Evolutionary conservation across 2,329 filamentous ascomycete genomes (phyloP), one percentile per base, ranked within the genome.

Genomic region (Fusarium subglutinans): DNA sequence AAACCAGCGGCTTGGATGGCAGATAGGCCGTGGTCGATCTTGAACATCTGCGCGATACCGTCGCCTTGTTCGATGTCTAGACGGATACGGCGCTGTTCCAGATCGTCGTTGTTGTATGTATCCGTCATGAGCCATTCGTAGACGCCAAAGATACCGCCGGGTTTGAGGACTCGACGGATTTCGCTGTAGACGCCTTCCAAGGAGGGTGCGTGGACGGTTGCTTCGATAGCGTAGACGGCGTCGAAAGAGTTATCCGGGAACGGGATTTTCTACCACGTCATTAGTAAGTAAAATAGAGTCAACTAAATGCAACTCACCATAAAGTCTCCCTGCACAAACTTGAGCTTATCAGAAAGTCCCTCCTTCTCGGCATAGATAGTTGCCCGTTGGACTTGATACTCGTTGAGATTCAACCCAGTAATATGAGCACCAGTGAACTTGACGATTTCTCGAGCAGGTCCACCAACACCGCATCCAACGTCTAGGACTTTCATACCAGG

Each of bases 111-210:
- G 86, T 98, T 93, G 84, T 98, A 99, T 22, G 91, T 86, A 69
- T 98, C 95, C 11, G 95, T 98, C 96, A 99, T 98, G 80, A 98
- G 88, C 96, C 96, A 98, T 84, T 99, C 96, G 85, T 98, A 99
- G 50, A 98, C 96, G 80, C 96, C 96, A 78, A 98, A 99, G 53
- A 94, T 87, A 82, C 96, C 96, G 64, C 96, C 96, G 26, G 96
- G 96, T 89, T 98, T 99, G 73, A 99, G 88, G n/a, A 98, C 95
- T 43, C 94, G 93, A 89, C 92, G 95, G 79, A 98, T 98, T 83
- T 98, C 93, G 82, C 90, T 92, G 87, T 99, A 99, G 74, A 98
- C 95, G 68, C 94, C 95, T 80, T 95, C 93, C 10, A 98, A 90
- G 48, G 91, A 93, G 47, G 96, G 96, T 2, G 96, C 96, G 82